Base-by-base conservation (phyloP, 805 yeast genomes). In the Candida germanica region DNA sequence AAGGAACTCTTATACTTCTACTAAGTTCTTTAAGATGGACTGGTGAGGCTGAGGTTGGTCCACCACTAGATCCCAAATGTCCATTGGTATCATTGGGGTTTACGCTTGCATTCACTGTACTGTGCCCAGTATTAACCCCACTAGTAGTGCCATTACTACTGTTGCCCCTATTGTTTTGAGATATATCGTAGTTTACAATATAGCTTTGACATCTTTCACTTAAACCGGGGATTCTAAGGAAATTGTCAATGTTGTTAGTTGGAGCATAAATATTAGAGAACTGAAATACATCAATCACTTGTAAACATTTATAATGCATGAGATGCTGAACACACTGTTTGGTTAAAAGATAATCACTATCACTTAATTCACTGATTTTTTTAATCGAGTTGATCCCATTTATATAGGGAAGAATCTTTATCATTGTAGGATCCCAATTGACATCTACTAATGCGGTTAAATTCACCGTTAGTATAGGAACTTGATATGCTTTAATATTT, bases 391-490 rank as follows among this genome's bases (percentile, higher is more conserved):
- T 91, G 32, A 88, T 69, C 1, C 99, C 98, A 51, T 93, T 79
- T 33, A 93, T 87, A 47, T 70, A 83, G 0, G 96, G 96, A 8
- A 87, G 61, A 16, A 93, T 85, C 47, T 84, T 82, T 30, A 87
- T 68, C 93, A 93, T 83, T 2, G 98, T 91, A 1, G 97, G 97
- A 58, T 93, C 98, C 97, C 98, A 93, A 50, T 85, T 83, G 6
- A 85, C 83, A 58, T 93, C 98, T 28, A 87, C 80, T 43, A 93
- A 67, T 25, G 75, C 64, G 19, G 73, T 72, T 22, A 93, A 63
- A 35, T 80, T 79, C 1, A 93, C 95, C 0, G 91, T 81, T n/a
- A 94, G 77, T 4, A 89, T 77, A 0, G 98, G 98, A 1, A 93
- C 99, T 56, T 91, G 95, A 49, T 70, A 85, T 0, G 94, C 77